A percentile compares a stretch with the other conserved stretches of the same genome.
These are phyloP conservation scores for Yamadazyma epiphylla DNA, from an alignment of 1,139 yeast species.

Conservation along the genomic window DNA sequence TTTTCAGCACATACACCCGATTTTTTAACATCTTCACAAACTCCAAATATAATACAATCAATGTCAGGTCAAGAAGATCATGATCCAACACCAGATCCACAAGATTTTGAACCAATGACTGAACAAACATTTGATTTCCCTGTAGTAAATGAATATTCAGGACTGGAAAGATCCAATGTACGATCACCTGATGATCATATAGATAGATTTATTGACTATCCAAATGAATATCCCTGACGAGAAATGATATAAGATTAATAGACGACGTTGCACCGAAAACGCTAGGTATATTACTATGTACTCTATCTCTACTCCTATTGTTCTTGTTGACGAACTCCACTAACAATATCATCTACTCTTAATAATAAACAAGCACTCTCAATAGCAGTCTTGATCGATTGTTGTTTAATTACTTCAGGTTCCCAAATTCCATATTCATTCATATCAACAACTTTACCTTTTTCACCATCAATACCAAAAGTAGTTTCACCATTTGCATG, in stretches of 20 bases:
- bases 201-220: conserved; percentile 27
- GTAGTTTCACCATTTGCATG: conserved; percentile 88
- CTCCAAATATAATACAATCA: conserved; percentile 16
- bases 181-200: conserved; percentile 12
- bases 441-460: conserved; percentile 95
- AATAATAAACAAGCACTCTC: conserved; percentile 93
- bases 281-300: too few species aligned
- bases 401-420: conserved; percentile 96
- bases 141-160: conserved; percentile 15
- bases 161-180: conserved; percentile 13
- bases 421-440: conserved; percentile 96
- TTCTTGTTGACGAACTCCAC: conserved; percentile 71
- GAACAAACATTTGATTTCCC: conserved; percentile 16
- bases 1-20: conserved; percentile 29
- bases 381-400: conserved; percentile 92
- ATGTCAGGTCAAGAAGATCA: conserved; percentile 1
- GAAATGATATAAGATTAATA: too few species aligned
- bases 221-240: conserved; percentile 13
- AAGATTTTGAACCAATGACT: conserved; percentile 10
- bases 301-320: conserved; percentile 24
- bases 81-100: conserved; percentile 5
- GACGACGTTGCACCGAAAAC: too few species aligned
- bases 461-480: conserved; percentile 92
- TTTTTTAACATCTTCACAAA: conserved; percentile 22
- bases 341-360: conserved; percentile 95